A percentile compares a stretch with the other conserved stretches of the same genome.
These are phyloP conservation scores for Tolypocladium tropicale DNA, from an alignment of 2,329 filamentous ascomycete genomes.

Conservation along the genomic window DNA sequence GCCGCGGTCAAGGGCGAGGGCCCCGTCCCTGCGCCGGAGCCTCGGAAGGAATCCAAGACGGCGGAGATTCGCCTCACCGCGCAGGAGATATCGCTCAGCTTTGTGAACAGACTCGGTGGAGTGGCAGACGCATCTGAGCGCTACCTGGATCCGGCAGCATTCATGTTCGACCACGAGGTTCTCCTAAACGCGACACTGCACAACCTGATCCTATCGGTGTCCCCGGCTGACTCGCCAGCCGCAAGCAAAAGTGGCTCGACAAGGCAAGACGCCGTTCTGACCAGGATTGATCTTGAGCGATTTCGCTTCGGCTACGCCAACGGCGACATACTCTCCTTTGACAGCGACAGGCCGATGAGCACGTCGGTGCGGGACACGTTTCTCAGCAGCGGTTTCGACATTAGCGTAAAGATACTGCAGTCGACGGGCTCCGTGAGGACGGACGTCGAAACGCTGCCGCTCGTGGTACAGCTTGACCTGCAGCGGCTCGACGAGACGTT, in stretches of 20 bases:
- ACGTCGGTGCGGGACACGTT: conserved; percentile 50
- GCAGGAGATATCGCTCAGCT: conserved; percentile 42
- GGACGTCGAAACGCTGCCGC: conserved; percentile 64
- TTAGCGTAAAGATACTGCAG: conserved; percentile 43
- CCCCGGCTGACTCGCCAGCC: conserved; percentile 9
- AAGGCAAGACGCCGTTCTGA: conserved; percentile 18
- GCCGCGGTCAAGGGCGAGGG: conserved; percentile 27
- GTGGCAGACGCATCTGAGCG: conserved; percentile 40
- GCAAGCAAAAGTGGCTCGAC: conserved; percentile 5
- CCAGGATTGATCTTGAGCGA: conserved; percentile 39
- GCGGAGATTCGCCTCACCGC: conserved; percentile 33
- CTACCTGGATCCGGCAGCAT: conserved; percentile 27
- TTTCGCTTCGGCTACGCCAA: conserved; percentile 53
- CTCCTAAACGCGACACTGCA: conserved; percentile 40
- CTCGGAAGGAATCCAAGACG: conserved; percentile 6
- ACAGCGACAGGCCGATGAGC: conserved; percentile 45
- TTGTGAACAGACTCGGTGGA: conserved; percentile 43
- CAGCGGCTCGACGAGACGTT: conserved; percentile 78
- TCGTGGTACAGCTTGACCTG: conserved; percentile 68
- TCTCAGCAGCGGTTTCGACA: conserved; percentile 44
- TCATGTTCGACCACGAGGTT: conserved; percentile 36
- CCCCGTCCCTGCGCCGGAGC: conserved; percentile 1
- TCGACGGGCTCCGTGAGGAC: conserved; percentile 36
- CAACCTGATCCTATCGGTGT: conserved; percentile 25
- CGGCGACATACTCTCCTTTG: conserved; percentile 54